Percentiles rank a stretch among this genome's conserved stretches.
These are phyloP conservation scores for Mortierella hygrophila DNA, from an alignment of 192 early-diverging fungal genomes.

Conservation along the genomic window DNA sequence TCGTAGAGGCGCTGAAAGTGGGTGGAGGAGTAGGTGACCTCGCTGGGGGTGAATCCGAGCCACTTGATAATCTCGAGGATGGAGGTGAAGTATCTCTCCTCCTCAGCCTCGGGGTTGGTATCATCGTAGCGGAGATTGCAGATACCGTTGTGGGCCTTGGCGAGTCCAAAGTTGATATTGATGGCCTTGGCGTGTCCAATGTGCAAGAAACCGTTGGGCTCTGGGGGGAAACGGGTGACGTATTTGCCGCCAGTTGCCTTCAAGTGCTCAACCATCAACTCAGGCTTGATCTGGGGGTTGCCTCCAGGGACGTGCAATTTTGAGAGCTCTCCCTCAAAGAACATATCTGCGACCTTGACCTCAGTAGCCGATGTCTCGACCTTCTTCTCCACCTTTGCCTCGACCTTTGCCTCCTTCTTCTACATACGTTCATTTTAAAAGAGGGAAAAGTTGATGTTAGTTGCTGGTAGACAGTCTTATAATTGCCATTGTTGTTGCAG, in stretches of 20 bases:
- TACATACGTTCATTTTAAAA: conserved; percentile 47
- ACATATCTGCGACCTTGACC: conserved; percentile 72
- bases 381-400: conserved; percentile 54
- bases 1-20: conserved; percentile 98
- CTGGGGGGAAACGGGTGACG: conserved; percentile 98
- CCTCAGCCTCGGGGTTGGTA: conserved; percentile 87
- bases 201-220: conserved; percentile 99
- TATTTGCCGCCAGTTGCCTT: conserved; percentile 92
- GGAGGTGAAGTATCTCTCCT: conserved; percentile 94
- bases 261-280: conserved; percentile 92
- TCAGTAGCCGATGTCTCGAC: conserved; percentile 40
- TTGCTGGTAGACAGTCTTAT: background rate
- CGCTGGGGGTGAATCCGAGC: conserved; percentile 94
- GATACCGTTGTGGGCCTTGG: conserved; percentile 87
- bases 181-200: conserved; percentile 99
- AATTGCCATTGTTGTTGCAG: too few relatives aligned
- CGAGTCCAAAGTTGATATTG: conserved; percentile 99
- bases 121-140: conserved; percentile 87
- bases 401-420: conserved; percentile 73
- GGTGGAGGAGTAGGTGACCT: conserved; percentile 97
- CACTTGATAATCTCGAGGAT: conserved; percentile 95
- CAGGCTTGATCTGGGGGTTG: conserved; percentile 95
- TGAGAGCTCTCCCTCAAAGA: conserved; percentile 94
- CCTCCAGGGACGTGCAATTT: conserved; percentile 95
- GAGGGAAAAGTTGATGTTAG: background rate